Evolutionary conservation across 192 early-diverging fungal species (phyloP).

Genomic region (Umbelopsis isabellina): DNA sequence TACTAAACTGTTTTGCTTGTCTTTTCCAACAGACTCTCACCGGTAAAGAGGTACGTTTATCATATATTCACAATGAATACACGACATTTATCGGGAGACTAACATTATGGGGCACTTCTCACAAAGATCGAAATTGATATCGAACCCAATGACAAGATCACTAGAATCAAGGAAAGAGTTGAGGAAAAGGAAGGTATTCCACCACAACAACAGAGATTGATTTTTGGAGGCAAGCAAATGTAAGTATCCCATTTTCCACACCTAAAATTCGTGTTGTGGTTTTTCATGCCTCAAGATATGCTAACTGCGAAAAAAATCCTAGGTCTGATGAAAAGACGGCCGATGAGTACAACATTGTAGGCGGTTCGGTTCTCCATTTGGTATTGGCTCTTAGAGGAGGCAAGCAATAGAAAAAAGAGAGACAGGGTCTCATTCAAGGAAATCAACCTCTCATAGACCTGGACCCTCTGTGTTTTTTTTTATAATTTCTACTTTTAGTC

Average conservation of each 20-base stretch:
- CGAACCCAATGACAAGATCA: slow-evolving; percentile 79
- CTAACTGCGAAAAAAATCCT: no score
- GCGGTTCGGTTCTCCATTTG: slow-evolving; percentile 87
- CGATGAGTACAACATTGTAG: slow-evolving; percentile 69
- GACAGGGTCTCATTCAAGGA: not conserved
- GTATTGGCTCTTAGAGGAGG: slow-evolving; percentile 96
- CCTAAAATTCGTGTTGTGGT: not conserved
- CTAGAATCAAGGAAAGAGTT: slow-evolving; percentile 88
- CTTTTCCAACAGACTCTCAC: slow-evolving; percentile 70
- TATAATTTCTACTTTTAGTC: not conserved
- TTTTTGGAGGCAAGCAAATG: slow-evolving; percentile 95
- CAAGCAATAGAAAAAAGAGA: slow-evolving; percentile 22
- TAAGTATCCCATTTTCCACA: slow-evolving; percentile 44
- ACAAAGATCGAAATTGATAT: slow-evolving; percentile 91
- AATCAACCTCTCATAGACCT: not conserved
- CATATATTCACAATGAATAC: not conserved
- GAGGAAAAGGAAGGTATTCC: slow-evolving; percentile 99
- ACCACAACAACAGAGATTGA: slow-evolving; percentile 93
- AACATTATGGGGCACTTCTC: not conserved
- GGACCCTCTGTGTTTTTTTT: not conserved
- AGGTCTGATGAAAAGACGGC: slow-evolving; percentile 79
- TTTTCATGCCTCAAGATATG: not conserved
- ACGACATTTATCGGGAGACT: not conserved
- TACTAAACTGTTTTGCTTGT: slow-evolving; percentile 9
- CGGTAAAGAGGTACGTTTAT: slow-evolving; percentile 75